Conservation (phyloP, 2,329 filamentous ascomycete species). For the Chalaropsis thielavioides region DNA sequence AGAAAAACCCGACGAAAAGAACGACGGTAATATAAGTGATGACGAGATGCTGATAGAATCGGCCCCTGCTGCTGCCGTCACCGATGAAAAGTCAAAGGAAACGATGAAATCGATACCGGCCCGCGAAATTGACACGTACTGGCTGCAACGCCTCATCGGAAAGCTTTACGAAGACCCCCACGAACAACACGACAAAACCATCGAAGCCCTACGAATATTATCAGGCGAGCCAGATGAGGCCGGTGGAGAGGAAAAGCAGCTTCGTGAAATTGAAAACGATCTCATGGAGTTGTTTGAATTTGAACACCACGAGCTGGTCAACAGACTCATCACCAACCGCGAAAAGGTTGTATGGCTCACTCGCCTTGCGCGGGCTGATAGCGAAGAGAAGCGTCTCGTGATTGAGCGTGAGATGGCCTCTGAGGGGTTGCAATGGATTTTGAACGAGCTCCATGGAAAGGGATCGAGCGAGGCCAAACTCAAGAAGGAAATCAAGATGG, state of each 20-base stretch:
- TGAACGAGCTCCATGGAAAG: conserved; percentile 76
- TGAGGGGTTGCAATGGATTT: conserved; percentile 69
- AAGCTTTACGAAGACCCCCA: conserved; percentile 81
- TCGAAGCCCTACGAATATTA: conserved; percentile 67
- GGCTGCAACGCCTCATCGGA: conserved; percentile 88
- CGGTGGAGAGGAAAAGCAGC: conserved; percentile 65
- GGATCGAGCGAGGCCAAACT: conserved; percentile 44
- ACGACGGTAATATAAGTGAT: conserved; percentile 30
- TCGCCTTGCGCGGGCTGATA: conserved; percentile 66
- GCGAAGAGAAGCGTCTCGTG: conserved; percentile 57
- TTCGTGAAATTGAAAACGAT: conserved; percentile 94
- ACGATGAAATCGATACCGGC: conserved; percentile 56
- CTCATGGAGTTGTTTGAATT: conserved; percentile 98
- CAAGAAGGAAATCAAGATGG: conserved; percentile 82
- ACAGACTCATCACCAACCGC: conserved; percentile 78
- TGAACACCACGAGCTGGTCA: conserved; percentile 84
- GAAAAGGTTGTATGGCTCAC: conserved; percentile 96
- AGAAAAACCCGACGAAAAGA: conserved; percentile 35
- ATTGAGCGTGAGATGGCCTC: conserved; percentile 86
- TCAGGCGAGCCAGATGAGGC: conserved; percentile 55
- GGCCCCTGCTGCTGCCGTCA: conserved; percentile 30
- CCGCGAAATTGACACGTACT: conserved; percentile 91
- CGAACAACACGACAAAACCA: conserved; percentile 83
- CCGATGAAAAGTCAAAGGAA: conserved; percentile 30
- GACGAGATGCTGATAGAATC: conserved; percentile 80